Conservation (phyloP, 1,139 yeast genomes). For the Zhuliangozyma blackwelliae region DNA sequence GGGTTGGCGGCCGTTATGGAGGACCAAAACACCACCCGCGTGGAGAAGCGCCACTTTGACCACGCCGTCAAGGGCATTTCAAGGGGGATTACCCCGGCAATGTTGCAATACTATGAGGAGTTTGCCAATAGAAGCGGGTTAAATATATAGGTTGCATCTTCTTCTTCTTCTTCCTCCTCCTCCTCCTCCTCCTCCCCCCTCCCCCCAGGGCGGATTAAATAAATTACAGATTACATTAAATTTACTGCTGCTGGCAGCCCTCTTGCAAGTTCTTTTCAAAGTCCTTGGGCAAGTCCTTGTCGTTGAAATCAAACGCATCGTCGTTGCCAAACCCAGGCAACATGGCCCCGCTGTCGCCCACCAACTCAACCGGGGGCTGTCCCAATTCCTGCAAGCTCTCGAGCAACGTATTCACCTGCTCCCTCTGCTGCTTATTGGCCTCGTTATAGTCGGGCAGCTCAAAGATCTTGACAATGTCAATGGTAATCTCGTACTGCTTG, state of each 20-base stretch:
- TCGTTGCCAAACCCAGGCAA: constrained; percentile 24
- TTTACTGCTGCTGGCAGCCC: constrained; percentile 29
- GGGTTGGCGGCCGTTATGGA: constrained; percentile 91
- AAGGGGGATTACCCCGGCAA: constrained; percentile 75
- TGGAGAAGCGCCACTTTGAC: constrained; percentile 62
- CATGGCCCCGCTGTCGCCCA: constrained; percentile 61
- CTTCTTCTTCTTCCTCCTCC: background rate
- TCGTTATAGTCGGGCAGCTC: constrained; percentile 55
- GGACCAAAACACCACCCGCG: constrained; percentile 49
- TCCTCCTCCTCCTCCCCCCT: no score
- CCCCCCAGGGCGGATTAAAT: no score
- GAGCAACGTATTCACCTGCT: constrained; percentile 51
- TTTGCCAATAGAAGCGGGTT: constrained; percentile 53
- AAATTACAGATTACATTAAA: no score
- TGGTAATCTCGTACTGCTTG: constrained; percentile 52
- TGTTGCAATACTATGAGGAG: constrained; percentile 69
- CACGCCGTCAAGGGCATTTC: constrained; percentile 65
- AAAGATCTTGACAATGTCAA: constrained; percentile 51
- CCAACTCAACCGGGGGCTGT: constrained; percentile 79
- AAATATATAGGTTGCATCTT: constrained; percentile 15
- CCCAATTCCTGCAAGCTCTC: constrained; percentile 79
- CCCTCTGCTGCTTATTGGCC: constrained; percentile 46
- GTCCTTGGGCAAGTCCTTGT: constrained; percentile 44
- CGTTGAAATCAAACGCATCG: constrained; percentile 35
- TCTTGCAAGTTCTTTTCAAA: constrained; percentile 44